phyloP scores from a whole-genome alignment of 2,329 filamentous ascomycete species.

The Coniochaeta pulveracea region DNA sequence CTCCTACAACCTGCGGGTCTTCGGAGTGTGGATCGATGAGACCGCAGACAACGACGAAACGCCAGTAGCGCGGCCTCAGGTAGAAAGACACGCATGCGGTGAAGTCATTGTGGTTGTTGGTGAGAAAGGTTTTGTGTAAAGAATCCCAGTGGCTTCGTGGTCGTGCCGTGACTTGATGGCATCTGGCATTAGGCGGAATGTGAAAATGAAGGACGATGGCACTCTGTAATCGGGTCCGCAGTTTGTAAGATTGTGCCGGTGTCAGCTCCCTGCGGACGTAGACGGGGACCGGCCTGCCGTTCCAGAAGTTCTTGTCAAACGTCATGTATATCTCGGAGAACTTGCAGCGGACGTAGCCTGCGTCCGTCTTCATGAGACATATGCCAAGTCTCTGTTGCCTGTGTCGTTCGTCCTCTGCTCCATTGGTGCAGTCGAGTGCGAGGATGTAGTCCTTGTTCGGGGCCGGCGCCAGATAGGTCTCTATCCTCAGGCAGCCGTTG shows the following conservation, averaged over 20 bases:
- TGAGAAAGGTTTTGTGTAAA: slow-evolving; percentile 6
- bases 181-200: background rate
- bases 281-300: background rate
- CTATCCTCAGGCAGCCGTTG: slow-evolving; percentile 7
- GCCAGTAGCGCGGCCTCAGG: slow-evolving; percentile 5
- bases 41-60: slow-evolving; percentile 7
- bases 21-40: slow-evolving; percentile 4
- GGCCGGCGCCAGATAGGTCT: slow-evolving; percentile 5
- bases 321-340: slow-evolving; percentile 5
- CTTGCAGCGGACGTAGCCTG: slow-evolving; percentile 5
- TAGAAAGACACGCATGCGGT: slow-evolving; percentile 5
- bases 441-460: slow-evolving; percentile 8
- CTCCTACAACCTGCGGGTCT: slow-evolving; percentile 1
- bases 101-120: slow-evolving; percentile 6
- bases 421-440: slow-evolving; percentile 6
- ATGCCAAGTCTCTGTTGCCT: slow-evolving; percentile 4
- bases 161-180: background rate
- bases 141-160: slow-evolving; percentile 5
- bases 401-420: background rate
- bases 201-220: slow-evolving; percentile 7
- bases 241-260: slow-evolving; percentile 1
- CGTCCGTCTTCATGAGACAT: slow-evolving; percentile 7
- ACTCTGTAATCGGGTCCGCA: slow-evolving; percentile 4
- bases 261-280: slow-evolving; percentile 6
- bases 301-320: slow-evolving; percentile 5